These are phyloP conservation scores for Trichosporon sp. DNA, from an alignment of 1,284 basidiomycete species.

Conservation along the genomic window DNA sequence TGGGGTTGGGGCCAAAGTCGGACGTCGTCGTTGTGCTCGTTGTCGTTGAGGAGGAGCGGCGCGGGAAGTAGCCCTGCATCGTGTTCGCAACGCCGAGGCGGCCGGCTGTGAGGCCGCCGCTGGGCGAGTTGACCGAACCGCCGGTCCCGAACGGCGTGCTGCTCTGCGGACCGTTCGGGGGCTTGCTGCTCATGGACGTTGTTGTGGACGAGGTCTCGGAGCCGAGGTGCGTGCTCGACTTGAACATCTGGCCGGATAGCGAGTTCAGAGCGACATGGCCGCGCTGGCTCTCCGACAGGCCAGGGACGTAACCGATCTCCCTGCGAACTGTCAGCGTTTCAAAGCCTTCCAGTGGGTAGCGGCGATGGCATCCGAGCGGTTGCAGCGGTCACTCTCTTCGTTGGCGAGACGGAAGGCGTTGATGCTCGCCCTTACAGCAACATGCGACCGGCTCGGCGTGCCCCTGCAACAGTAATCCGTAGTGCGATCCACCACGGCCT, in stretches of 20 bases:
- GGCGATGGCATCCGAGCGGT: no score
- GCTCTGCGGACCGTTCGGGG: neutral
- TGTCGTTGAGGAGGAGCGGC: slow-evolving; percentile 30
- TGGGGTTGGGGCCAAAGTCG: slow-evolving; percentile 8
- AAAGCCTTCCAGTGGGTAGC: neutral
- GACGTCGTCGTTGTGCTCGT: slow-evolving; percentile 26
- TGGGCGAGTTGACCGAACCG: neutral
- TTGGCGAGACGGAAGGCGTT: no score
- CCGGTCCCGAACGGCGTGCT: neutral
- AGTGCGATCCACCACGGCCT: no score
- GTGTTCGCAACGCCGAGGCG: neutral
- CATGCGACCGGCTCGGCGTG: no score
- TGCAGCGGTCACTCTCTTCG: no score
- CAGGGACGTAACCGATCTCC: slow-evolving; percentile 41
- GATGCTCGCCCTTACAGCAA: no score
- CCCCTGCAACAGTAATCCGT: no score
- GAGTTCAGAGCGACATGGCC: neutral
- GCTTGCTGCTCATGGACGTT: neutral
- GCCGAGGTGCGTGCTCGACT: neutral
- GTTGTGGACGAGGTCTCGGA: neutral
- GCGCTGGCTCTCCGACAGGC: slow-evolving; percentile 22
- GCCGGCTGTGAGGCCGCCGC: neutral
- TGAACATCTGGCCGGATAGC: slow-evolving; percentile 3
- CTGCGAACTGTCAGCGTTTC: slow-evolving; percentile 18
- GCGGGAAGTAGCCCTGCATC: neutral